phyloP scores from a whole-genome alignment of 2,329 filamentous ascomycete genomes.

The Hypomyces perniciosus region DNA sequence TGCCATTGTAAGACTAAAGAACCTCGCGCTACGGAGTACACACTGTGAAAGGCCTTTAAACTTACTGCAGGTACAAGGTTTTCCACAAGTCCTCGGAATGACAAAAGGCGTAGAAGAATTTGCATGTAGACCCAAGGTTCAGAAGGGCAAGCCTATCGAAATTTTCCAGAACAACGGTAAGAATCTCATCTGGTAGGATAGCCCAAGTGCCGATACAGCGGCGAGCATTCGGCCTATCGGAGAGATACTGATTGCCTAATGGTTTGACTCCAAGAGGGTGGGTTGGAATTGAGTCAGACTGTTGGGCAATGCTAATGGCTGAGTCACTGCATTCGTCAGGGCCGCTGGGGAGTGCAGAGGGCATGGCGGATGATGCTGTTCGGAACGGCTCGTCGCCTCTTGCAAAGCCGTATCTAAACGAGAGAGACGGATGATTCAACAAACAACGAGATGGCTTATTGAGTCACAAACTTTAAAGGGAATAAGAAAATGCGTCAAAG shows the following conservation, averaged over 20 bases:
- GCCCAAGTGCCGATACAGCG: conserved; percentile 59
- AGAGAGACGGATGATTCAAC: too few species aligned
- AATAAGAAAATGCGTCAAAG: too few species aligned
- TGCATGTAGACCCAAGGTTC: conserved; percentile 69
- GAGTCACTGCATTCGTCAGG: conserved; percentile 1
- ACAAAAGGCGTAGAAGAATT: conserved; percentile 79
- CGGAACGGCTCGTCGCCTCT: background rate
- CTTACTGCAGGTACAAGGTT: conserved; percentile 76
- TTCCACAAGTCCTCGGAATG: conserved; percentile 87
- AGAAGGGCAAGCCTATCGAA: conserved; percentile 60
- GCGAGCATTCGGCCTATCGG: conserved; percentile 60
- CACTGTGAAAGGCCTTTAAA: conserved; percentile 20
- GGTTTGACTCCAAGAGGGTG: conserved; percentile 85
- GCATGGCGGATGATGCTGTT: conserved; percentile 5
- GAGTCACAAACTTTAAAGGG: too few species aligned
- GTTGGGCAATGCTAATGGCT: background rate
- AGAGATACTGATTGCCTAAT: conserved; percentile 73
- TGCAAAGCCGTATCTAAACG: background rate
- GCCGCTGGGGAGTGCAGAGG: conserved; percentile 1
- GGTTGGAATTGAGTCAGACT: conserved; percentile 52
- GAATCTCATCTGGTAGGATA: conserved; percentile 71
- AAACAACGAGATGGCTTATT: too few species aligned
- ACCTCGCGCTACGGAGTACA: background rate
- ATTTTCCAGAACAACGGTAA: conserved; percentile 68
- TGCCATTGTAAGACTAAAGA: background rate